phyloP scores from a whole-genome alignment of 164 flowering plant genomes.

The Nymphaea colorata region DNA sequence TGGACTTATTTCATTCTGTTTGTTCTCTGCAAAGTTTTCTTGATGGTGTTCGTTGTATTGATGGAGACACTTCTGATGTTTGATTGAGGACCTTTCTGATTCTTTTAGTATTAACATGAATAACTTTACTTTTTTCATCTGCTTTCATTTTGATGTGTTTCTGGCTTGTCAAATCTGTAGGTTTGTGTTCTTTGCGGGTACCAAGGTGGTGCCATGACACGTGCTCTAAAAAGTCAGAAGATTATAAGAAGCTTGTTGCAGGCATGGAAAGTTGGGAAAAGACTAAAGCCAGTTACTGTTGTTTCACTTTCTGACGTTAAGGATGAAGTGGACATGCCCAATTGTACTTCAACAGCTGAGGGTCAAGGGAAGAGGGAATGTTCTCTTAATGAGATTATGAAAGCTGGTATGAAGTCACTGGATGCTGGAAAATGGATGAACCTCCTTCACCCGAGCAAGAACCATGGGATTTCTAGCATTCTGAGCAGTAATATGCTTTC shows the following conservation, averaged over 20 bases:
- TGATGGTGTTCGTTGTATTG: no score
- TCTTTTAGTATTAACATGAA: background rate
- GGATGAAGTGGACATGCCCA: constrained; percentile 5
- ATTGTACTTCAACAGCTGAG: constrained; percentile 6
- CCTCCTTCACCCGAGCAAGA: background rate
- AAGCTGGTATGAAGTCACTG: constrained; percentile 4
- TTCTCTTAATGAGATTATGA: constrained; percentile 8
- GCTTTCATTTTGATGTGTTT: background rate
- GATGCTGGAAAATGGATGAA: background rate
- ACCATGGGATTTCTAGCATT: constrained; percentile 3
- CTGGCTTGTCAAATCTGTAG: constrained; percentile 13
- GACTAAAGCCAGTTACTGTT: constrained; percentile 8
- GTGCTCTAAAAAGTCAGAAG: constrained; percentile 33
- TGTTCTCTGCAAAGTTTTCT: no score
- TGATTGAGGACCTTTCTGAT: no score
- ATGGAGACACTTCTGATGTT: no score
- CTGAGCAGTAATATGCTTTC: constrained; percentile 10
- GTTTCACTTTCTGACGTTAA: constrained; percentile 6
- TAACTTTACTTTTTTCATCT: no score
- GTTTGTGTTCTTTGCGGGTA: constrained; percentile 64
- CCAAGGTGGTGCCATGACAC: constrained; percentile 59
- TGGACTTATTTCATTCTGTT: no score
- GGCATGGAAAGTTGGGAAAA: constrained; percentile 26
- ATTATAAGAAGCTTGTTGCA: constrained; percentile 42
- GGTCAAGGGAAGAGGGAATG: constrained; percentile 6